Base-by-base conservation (phyloP, 257 asterid genomes). In the Petunia axillaris region DNA sequence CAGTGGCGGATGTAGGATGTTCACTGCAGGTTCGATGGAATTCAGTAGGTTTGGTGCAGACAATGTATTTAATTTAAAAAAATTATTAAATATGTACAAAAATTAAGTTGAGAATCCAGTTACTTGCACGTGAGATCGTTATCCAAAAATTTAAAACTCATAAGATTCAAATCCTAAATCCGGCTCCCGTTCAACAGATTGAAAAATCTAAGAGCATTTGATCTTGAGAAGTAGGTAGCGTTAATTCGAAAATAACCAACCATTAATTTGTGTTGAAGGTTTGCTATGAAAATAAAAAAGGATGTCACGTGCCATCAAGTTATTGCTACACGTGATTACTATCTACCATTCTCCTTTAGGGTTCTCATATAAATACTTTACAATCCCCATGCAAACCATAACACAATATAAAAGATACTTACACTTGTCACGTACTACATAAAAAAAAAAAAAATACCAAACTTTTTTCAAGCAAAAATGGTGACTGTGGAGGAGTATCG, bases 401-500 rank as follows among this genome's bases (percentile, higher is more conserved):
- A 25, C 25, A 25, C 25, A 25, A 25, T 25, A 25, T 25, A 25
- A 25, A 25, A 25, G 4, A 25, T 13, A 71, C 7, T 71, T 10
- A 71, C 59, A 68, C 76, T 68, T 0, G n/a, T 41, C 58, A 35
- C 77, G 62, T 71, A 64, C 44, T 37, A 63, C 39, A 39, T 70
- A 3, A 9, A 52, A 15, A 1, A 13, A 44, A 8, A 43, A 48
- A 35, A 0, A 11, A 11, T 50, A 73, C 62, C 25, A 73, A 4
- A 35, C 25, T 73, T 50, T 73, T 48, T 73, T 50, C 14, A 6
- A 4, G 46, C 36, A 38, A 83, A 54, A 55, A 93, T 91, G 97
- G 91, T 85, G 68, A 89, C 87, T 10, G 93, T 93, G 1, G 97
- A 91, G 85, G 97, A 91, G 6, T 75, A 90, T 57, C 89, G 91